Evolutionary conservation across 2,329 filamentous ascomycete species (phyloP), one percentile per base, ranked within the genome.

Genomic region (Cladosporium phlei): DNA sequence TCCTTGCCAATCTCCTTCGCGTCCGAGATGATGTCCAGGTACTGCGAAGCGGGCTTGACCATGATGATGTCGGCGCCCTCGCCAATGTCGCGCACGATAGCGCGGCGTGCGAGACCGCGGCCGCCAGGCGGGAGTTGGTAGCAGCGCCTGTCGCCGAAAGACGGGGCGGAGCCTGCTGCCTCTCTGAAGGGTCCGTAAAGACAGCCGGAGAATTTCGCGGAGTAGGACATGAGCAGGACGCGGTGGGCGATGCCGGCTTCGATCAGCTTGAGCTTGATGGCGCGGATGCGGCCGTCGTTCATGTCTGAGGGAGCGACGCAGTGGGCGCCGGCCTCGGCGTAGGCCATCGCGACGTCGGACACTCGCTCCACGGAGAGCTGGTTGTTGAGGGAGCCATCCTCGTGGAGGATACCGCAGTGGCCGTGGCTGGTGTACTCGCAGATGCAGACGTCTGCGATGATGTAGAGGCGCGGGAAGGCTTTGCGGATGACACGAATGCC

Each of bases 361-460:
- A 98, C 90, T 52, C 93, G 85, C 63, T 97, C 91, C 7, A 97
- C 89, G 3, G 89, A 95, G 37, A 95, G 79, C 54, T 84, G 81
- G 65, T 98, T 97, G 77, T 97, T 95, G 50, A 98, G 77, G 52
- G 82, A 86, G 52, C 89, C 89, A 64, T 98, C 93, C 56, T 96
- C 89, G 48, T 89, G 82, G 35, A 98, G 77, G 58, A 98, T 96
- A 44, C 93, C 93, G 65, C 93, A 98, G 73, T 98, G 93, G 34
- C 93, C 93, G 67, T 98, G 93, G 5, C 87, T 93, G 1, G 93
- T 98, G 72, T 98, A 98, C 70, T 98, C 93, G 78, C 93, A 98
- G 6, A 98, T 83, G 64, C 93, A 97, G 49, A 98, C 93, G 65
- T 98, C 93, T 50, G 85, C 82, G 56, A 85, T 83, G 59, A 98